Evolutionary conservation across 2,329 filamentous ascomycete genomes (phyloP).

Genomic region (Colletotrichum sp.): DNA sequence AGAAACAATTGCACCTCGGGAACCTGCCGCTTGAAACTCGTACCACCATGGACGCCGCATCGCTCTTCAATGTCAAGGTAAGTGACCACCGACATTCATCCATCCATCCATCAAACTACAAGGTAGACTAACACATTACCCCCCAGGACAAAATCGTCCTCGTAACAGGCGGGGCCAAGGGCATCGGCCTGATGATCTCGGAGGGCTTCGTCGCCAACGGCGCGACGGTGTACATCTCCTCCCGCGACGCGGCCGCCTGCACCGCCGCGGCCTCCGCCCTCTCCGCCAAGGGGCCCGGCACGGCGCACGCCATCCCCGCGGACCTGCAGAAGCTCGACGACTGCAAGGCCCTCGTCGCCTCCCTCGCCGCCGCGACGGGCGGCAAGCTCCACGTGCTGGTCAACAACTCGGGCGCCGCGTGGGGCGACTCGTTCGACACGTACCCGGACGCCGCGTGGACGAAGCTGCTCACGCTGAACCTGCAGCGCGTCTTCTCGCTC

Average conservation of each 20-base stretch:
- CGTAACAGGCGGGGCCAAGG: constrained; percentile 64
- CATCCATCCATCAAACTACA: not conserved
- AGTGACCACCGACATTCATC: too few species aligned
- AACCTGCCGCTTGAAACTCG: not conserved
- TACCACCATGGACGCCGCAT: constrained; percentile 56
- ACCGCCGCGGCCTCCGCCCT: constrained; percentile 60
- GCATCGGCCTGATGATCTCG: constrained; percentile 72
- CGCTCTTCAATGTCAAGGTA: constrained; percentile 66
- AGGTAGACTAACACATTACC: not conserved
- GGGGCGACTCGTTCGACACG: constrained; percentile 64
- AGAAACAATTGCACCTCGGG: not conserved
- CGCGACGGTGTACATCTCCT: constrained; percentile 69
- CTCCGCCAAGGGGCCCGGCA: constrained; percentile 56
- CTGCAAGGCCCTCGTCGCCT: constrained; percentile 56
- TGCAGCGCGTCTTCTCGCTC: constrained; percentile 72
- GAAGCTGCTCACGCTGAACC: constrained; percentile 67
- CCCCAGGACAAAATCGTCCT: constrained; percentile 61
- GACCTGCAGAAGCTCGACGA: constrained; percentile 67
- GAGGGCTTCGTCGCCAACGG: constrained; percentile 70
- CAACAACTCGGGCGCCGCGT: constrained; percentile 71
- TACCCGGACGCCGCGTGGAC: constrained; percentile 66
- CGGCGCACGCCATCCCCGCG: constrained; percentile 63
- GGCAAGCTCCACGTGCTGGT: constrained; percentile 64
- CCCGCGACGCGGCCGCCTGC: constrained; percentile 65
- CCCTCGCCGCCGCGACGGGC: constrained; percentile 53